Base-by-base conservation (phyloP, 495 filamentous ascomycete species). In the Xylaria telfairii region DNA sequence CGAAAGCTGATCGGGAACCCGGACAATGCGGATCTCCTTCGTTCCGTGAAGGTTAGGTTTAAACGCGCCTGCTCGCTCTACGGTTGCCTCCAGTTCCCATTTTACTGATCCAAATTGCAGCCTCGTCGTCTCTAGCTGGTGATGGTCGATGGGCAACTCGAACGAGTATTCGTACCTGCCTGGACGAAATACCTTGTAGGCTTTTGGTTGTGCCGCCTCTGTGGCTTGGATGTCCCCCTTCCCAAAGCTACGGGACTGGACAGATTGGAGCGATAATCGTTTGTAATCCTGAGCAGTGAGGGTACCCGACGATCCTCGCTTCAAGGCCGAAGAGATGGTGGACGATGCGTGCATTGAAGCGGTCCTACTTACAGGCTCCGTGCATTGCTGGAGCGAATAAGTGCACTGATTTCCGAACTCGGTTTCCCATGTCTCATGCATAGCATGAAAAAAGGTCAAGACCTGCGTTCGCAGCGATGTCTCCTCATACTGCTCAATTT, bases 161-260 rank as follows among this genome's bases (percentile, higher is more conserved):
- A 99, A 99, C 64, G 92, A 91, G 81, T 99, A 99, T 49, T 95
- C 86, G 81, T 98, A 99, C 65, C 92, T 93, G 60, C 96, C 96
- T 9, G 96, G 93, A 9, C 88, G 88, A 77, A 99, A 99, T 32
- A 92, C 85, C 76, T 95, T 91, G 82, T 95, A 97, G 41, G 95
- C 95, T 74, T 94, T 96, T 68, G 93, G 92, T 56, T 92, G 90
- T 17, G 92, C 88, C n/a, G 87, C 82, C 24, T 85, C 85, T 42
- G 82, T 83, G 3, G 84, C 84, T 0, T 88, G 84, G 0, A 87
- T 81, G 24, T 98, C 94, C 26, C 90, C 92, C 78, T 92, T 94
- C 15, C 90, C 90, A 77, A 97, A 97, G 78, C 95, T 98, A 24
- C 92, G 89, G 10, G 95, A 94, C 66, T 94, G 91, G 51, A 89